Evolutionary conservation across 441 rosid genomes (phyloP).

Genomic region (Biscutella auriculata): DNA sequence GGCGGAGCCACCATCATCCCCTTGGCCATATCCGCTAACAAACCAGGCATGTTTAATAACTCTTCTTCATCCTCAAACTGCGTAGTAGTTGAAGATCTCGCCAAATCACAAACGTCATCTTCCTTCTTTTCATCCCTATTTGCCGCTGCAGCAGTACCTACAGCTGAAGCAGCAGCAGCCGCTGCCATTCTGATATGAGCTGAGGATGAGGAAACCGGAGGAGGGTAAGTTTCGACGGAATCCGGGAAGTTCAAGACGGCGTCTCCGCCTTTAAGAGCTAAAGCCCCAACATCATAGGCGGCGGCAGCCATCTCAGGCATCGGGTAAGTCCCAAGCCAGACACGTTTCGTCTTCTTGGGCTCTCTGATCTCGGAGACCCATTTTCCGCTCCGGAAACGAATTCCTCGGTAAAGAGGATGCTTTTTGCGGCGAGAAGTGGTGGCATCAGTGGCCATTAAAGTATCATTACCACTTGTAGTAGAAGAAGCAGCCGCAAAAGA

Average conservation of each 20-base stretch:
- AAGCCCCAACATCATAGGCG: slow-evolving; percentile 70
- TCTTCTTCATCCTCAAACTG: slow-evolving; percentile 71
- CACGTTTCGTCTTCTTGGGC: slow-evolving; percentile 71
- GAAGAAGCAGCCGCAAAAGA: slow-evolving; percentile 20
- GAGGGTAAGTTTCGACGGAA: slow-evolving; percentile 35
- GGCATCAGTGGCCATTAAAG: slow-evolving; percentile 12
- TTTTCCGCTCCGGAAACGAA: slow-evolving; percentile 61
- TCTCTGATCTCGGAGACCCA: slow-evolving; percentile 92
- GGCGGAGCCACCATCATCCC: slow-evolving; percentile 87
- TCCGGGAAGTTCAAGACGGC: slow-evolving; percentile 61
- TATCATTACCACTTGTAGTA: slow-evolving; percentile 3
- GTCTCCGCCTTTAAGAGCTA: slow-evolving; percentile 58
- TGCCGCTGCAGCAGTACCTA: slow-evolving; percentile 38
- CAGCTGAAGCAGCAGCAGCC: too few relatives aligned
- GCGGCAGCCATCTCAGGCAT: slow-evolving; percentile 76
- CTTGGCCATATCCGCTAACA: slow-evolving; percentile 80
- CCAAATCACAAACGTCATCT: background rate
- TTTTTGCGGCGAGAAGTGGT: slow-evolving; percentile 21
- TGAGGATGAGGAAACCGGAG: slow-evolving; percentile 49
- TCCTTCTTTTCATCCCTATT: background rate
- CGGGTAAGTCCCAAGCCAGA: slow-evolving; percentile 81
- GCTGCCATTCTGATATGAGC: slow-evolving; percentile 35
- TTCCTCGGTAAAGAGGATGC: slow-evolving; percentile 52
- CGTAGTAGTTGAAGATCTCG: background rate
- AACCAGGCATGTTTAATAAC: slow-evolving; percentile 60